Evolutionary conservation across 1,284 basidiomycete genomes (phyloP).

Genomic region (Sporisorium sorghi): DNA sequence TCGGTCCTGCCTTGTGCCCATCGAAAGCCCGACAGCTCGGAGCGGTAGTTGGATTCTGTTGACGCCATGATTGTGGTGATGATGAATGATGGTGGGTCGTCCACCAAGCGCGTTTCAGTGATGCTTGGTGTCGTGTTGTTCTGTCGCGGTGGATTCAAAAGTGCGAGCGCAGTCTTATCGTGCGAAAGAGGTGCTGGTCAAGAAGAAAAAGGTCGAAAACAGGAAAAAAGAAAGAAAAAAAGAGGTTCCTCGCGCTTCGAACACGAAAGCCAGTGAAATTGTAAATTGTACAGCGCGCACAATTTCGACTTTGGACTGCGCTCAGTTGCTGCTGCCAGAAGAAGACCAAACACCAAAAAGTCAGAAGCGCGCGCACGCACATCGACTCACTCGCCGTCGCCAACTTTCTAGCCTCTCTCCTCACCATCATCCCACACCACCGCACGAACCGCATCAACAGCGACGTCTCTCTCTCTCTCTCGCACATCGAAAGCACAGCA

Average conservation of each 20-base stretch:
- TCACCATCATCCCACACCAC: neutral
- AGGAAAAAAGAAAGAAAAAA: constrained; percentile 39
- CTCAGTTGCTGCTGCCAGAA: constrained; percentile 6
- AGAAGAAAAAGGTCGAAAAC: constrained; percentile 30
- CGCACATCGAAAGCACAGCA: neutral
- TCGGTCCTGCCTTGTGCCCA: constrained; percentile 62
- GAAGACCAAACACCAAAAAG: constrained; percentile 25
- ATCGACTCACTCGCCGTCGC: neutral
- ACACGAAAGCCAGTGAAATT: constrained; percentile 34
- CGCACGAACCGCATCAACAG: neutral
- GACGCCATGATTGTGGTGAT: constrained; percentile 21
- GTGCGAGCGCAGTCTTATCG: constrained; percentile 23
- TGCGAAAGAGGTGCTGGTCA: constrained; percentile 15
- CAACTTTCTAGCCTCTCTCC: neutral
- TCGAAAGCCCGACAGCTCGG: constrained; percentile 58
- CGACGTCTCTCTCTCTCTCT: neutral
- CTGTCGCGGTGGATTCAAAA: no score
- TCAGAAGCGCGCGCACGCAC: constrained; percentile 10
- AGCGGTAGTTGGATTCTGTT: constrained; percentile 55
- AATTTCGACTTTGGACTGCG: neutral
- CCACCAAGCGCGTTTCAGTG: constrained; percentile 1
- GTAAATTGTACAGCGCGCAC: no score
- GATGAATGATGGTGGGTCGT: neutral
- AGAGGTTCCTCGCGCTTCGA: constrained; percentile 49
- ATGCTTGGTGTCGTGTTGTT: constrained; percentile 2